phyloP scores from a whole-genome alignment of 192 early-diverging fungal species.

The Coemansia sp. region DNA sequence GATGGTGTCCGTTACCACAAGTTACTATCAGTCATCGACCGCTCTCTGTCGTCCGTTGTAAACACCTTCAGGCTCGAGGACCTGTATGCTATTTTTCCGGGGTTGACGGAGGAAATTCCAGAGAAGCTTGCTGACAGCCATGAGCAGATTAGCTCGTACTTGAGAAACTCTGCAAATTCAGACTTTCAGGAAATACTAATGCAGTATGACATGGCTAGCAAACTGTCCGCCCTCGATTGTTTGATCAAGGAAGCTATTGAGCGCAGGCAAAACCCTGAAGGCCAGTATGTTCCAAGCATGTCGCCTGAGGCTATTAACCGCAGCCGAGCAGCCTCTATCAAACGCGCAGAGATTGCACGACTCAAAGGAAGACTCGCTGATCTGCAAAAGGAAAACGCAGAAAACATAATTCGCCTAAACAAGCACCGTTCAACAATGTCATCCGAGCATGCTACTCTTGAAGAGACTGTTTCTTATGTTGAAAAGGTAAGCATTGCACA shows the following conservation, averaged over 20 bases:
- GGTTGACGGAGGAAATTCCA: conserved; percentile 46
- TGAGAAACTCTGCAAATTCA: conserved; percentile 48
- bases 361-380: conserved; percentile 29
- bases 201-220: conserved; percentile 50
- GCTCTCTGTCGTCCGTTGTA: conserved; percentile 50
- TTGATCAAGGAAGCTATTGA: conserved; percentile 39
- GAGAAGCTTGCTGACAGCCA: conserved; percentile 47
- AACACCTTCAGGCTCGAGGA: conserved; percentile 45
- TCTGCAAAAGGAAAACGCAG: conserved; percentile 27
- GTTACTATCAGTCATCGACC: conserved; percentile 47
- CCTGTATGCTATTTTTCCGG: conserved; percentile 35
- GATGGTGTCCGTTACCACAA: conserved; percentile 53
- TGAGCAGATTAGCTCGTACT: conserved; percentile 50
- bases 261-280: conserved; percentile 16
- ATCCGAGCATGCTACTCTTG: conserved; percentile 19
- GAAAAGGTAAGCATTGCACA: conserved; percentile 1
- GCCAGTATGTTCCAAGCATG: conserved; percentile 23
- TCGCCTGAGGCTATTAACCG: conserved; percentile 48
- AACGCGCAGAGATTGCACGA: conserved; percentile 33
- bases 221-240: conserved; percentile 36
- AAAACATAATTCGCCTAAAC: conserved; percentile 12
- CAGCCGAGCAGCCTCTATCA: conserved; percentile 37
- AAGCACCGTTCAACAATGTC: conserved; percentile 18
- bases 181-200: conserved; percentile 53
- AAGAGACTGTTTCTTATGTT: conserved; percentile 18